Conservation (phyloP, 2,329 filamentous ascomycete genomes). For the Ilyonectria destructans region DNA sequence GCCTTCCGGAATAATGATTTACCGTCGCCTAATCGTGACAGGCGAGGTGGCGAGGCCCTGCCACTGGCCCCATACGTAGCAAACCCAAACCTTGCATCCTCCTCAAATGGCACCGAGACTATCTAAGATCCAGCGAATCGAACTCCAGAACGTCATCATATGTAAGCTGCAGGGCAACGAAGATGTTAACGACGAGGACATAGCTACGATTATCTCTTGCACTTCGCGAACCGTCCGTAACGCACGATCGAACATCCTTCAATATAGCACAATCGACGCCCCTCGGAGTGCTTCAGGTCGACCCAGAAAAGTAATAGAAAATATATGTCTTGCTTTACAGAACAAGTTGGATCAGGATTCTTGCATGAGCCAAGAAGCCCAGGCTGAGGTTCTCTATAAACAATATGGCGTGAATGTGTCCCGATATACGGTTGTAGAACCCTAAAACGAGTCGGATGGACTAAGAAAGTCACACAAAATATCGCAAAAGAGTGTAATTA, state of each 20-base stretch:
- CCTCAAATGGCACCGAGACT: too few species aligned
- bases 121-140: too few species aligned
- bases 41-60: too few species aligned
- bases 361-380: constrained; percentile 14
- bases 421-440: not conserved
- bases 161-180: too few species aligned
- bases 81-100: too few species aligned
- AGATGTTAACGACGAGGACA: too few species aligned
- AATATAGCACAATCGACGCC: constrained; percentile 17
- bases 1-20: too few species aligned
- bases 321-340: constrained; percentile 6
- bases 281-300: constrained; percentile 4
- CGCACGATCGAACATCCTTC: constrained; percentile 10
- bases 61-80: too few species aligned
- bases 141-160: too few species aligned
- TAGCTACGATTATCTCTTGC: too few species aligned
- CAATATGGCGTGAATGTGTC: not conserved
- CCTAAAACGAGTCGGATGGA: not conserved
- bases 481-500: constrained; percentile 42
- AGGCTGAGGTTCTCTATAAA: constrained; percentile 6
- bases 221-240: too few species aligned
- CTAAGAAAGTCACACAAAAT: not conserved
- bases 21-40: too few species aligned
- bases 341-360: constrained; percentile 11
- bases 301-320: constrained; percentile 17